Percentiles rank a stretch among this genome's conserved stretches.
phyloP scores from a whole-genome alignment of 2,329 filamentous ascomycete genomes.

The Zymoseptoria pseudotritici region DNA sequence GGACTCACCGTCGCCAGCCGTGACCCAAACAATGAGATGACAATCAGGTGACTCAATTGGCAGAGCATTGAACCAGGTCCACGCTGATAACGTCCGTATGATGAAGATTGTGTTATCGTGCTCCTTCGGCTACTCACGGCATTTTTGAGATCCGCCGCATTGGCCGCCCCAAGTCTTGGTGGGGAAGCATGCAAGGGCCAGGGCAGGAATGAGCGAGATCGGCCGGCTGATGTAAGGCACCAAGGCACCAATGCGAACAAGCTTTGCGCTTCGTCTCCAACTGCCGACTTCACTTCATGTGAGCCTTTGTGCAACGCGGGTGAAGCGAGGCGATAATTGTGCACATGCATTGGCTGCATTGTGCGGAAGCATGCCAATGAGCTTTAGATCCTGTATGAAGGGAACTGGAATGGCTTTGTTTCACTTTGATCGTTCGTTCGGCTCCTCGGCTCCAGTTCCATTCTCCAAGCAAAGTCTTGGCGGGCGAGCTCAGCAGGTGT shows the following conservation, averaged over 20 bases:
- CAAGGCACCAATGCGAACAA: not conserved
- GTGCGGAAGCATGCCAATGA: not conserved
- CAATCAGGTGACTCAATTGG: not conserved
- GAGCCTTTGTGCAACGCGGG: not conserved
- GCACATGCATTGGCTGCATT: not conserved
- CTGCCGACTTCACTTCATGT: not conserved
- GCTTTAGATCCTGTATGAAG: not conserved
- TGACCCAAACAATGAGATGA: not conserved
- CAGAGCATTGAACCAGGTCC: not conserved
- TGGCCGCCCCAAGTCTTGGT: not conserved
- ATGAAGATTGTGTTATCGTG: not conserved
- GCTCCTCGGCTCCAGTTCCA: not conserved
- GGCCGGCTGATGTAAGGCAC: not conserved
- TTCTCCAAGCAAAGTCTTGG: not conserved
- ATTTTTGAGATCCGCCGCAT: not conserved
- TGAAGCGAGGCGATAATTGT: not conserved
- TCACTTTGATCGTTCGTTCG: not conserved
- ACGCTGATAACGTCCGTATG: not conserved
- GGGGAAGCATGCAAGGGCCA: not conserved
- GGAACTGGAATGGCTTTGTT: not conserved
- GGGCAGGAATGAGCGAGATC: not conserved
- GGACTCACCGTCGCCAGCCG: not conserved
- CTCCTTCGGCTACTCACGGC: not conserved
- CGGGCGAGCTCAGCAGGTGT: not conserved
- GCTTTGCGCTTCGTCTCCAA: not conserved